phyloP scores from a whole-genome alignment of 2,329 filamentous ascomycete genomes.

The Neofusicoccum sp. region DNA sequence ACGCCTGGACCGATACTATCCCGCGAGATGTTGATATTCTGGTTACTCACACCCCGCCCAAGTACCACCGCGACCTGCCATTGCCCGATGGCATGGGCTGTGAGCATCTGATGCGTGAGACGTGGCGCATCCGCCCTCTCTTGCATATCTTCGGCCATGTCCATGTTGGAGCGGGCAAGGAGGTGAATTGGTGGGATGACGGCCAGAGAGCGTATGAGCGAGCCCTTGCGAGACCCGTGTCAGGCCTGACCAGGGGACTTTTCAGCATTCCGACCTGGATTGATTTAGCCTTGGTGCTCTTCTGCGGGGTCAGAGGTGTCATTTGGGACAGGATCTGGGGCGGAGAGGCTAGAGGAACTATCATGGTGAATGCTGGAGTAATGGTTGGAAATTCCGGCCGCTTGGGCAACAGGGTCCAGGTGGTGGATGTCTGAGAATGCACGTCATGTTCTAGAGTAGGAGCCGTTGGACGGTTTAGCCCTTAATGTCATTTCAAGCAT shows the following conservation, averaged over 20 bases:
- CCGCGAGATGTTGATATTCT: conserved; percentile 74
- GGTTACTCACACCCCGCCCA: conserved; percentile 77
- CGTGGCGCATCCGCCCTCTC: conserved; percentile 67
- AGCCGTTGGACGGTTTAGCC: too few species aligned
- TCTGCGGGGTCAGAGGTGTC: conserved; percentile 55
- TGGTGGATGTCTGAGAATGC: conserved; percentile 36
- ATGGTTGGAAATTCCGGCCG: conserved; percentile 49
- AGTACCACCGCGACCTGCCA: conserved; percentile 65
- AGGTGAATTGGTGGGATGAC: conserved; percentile 72
- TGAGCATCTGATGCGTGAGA: conserved; percentile 65
- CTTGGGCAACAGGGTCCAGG: conserved; percentile 47
- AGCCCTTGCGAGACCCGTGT: conserved; percentile 47
- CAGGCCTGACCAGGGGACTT: conserved; percentile 37
- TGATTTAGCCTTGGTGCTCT: conserved; percentile 50
- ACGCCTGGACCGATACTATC: conserved; percentile 71
- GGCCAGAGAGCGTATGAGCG: conserved; percentile 69
- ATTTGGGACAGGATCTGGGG: conserved; percentile 62
- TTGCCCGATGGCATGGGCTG: conserved; percentile 65
- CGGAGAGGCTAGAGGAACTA: conserved; percentile 48
- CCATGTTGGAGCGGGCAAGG: conserved; percentile 70
- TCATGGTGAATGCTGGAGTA: conserved; percentile 62
- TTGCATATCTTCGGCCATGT: conserved; percentile 85
- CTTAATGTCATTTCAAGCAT: too few species aligned
- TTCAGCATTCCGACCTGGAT: conserved; percentile 48
- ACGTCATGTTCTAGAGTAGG: not conserved